Conservation (phyloP, 2,329 filamentous ascomycete genomes). For the Colletotrichum siamense region DNA sequence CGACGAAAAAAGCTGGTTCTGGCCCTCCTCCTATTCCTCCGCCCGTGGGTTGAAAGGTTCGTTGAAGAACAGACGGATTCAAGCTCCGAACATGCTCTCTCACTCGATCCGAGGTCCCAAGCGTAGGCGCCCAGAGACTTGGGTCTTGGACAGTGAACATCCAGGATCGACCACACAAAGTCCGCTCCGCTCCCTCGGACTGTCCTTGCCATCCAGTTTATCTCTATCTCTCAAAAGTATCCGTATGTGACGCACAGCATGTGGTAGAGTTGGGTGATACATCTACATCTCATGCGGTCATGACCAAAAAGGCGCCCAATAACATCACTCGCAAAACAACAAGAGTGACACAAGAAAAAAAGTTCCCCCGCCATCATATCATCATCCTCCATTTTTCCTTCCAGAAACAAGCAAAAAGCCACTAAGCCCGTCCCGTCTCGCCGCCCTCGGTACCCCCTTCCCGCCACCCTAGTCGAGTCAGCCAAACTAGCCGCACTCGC, state of each 20-base stretch:
- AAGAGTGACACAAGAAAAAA: neutral
- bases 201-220: neutral
- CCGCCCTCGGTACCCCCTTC: neutral
- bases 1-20: neutral
- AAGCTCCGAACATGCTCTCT: neutral
- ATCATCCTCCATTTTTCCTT: neutral
- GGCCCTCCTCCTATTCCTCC: neutral
- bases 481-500: neutral
- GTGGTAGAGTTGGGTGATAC: too few species aligned
- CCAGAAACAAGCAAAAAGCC: neutral
- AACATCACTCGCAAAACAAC: neutral
- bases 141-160: neutral
- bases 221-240: neutral
- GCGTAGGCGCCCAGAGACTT: neutral
- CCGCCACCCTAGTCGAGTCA: conserved; percentile 10
- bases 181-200: neutral
- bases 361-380: neutral
- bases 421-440: conserved; percentile 3
- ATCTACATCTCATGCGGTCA: neutral
- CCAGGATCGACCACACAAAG: neutral
- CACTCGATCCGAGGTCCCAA: neutral
- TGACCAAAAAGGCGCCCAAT: neutral
- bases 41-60: neutral
- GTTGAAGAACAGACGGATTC: neutral
- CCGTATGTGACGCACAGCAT: neutral